Base-by-base conservation (phyloP, 306 rosid genomes). In the Lathyrus aphaca region DNA sequence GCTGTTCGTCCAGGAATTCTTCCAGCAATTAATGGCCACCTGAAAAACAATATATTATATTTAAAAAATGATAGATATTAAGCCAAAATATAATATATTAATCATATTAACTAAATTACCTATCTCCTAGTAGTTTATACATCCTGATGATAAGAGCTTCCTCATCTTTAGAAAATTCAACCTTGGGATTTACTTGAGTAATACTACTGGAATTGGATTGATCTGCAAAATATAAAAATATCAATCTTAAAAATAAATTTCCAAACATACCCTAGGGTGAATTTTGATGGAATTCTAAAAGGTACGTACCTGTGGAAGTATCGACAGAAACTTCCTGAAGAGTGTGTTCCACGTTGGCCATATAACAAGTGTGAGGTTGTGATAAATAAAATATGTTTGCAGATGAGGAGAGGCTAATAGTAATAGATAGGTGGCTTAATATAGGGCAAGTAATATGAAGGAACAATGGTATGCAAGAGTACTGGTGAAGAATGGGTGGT, bases 1-100 rank as follows among this genome's bases (percentile, higher is more conserved):
- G 92, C 97, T 76, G 97, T 79, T 88, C 97, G 85, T 82, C 97
- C 96, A 6, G 97, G 97, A 77, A 91, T 88, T 80, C 97, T 88
- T 42, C 97, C 97, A 80, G 97, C 97, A 78, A 91, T 86, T 75
- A 91, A 75, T 72, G 88, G 64, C 97, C 97, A 91, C 87, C 97
- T 91, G 58, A 66, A 17, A 55, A 29, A 4, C 0, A 74, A 10
- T 6, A 48, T 35, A 35, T 5, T 32, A 27, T 19, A 10, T 37
- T 66, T 29, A 58, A 54, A 48, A 49, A 15, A 7, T 15, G 1
- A 15, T 6, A 46, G 11, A 25, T 3, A 25, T 1, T 46, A 10
- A 46, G 5, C 53, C 25, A 15, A n/a, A 39, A 5, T 30, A 32
- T 1, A 6, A 48, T 48, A 48, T 15, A 15, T 16, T 57, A 30